Conservation (phyloP, 805 yeast genomes). For the Alloascoidea hylecoeti region DNA sequence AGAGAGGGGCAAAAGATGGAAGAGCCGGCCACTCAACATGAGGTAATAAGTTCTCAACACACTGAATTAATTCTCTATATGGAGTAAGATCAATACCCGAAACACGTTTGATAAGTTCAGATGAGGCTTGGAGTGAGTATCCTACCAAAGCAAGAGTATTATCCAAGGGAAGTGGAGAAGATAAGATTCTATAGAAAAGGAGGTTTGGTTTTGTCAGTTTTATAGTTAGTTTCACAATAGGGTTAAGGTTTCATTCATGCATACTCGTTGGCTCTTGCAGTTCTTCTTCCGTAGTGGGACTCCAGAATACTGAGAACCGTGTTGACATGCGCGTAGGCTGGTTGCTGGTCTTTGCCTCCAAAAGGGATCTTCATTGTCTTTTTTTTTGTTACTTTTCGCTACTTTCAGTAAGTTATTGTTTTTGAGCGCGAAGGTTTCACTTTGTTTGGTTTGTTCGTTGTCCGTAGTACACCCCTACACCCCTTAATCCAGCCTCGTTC, state of each 20-base stretch:
- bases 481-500: too few species aligned
- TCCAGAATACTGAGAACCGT: background rate
- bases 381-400: too few species aligned
- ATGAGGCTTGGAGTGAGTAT: conserved; percentile 1
- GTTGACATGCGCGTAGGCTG: background rate
- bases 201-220: too few species aligned
- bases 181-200: background rate
- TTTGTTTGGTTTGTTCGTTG: too few species aligned
- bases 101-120: background rate
- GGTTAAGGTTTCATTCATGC: too few species aligned
- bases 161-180: background rate
- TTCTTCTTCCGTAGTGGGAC: background rate
- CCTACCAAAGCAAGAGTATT: background rate
- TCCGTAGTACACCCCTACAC: too few species aligned
- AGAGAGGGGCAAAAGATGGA: background rate
- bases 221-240: too few species aligned
- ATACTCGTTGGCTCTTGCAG: background rate
- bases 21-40: background rate
- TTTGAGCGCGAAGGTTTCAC: too few species aligned
- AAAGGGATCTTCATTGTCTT: too few species aligned
- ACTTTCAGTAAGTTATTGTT: too few species aligned
- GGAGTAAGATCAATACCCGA: background rate
- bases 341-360: too few species aligned
- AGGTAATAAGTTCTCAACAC: background rate
- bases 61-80: background rate